phyloP scores from a whole-genome alignment of 139 green algal genomes.

The Micromonas pusilla region DNA sequence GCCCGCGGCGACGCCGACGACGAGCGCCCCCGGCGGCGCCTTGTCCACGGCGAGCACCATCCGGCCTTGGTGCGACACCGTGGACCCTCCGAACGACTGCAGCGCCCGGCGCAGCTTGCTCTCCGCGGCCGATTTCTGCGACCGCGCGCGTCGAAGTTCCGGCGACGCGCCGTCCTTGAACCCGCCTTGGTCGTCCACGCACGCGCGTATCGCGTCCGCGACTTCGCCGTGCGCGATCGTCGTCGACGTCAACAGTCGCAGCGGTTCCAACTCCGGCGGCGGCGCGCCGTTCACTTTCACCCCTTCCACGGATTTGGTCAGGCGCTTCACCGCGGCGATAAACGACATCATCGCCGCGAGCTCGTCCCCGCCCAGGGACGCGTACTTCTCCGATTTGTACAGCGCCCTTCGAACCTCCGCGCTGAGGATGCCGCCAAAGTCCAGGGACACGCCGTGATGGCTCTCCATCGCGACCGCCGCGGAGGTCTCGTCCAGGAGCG shows the following conservation, averaged over 20 bases:
- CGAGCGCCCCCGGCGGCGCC: no score
- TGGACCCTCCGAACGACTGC: background rate
- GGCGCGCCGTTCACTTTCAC: background rate
- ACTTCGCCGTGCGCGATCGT: background rate
- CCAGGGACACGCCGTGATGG: constrained; percentile 3
- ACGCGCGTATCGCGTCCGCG: background rate
- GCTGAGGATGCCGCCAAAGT: constrained; percentile 24
- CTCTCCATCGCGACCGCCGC: constrained; percentile 15
- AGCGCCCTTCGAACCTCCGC: background rate
- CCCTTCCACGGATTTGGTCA: constrained; percentile 5
- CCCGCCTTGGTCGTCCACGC: background rate
- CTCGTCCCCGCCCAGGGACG: constrained; percentile 20
- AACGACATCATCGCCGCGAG: constrained; percentile 7
- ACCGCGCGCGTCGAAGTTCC: constrained; percentile 2
- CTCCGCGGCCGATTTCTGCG: background rate
- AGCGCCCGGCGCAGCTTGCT: constrained; percentile 4
- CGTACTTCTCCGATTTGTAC: background rate
- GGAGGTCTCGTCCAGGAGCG: constrained; percentile 6
- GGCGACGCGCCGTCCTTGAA: constrained; percentile 14
- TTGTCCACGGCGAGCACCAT: constrained; percentile 10
- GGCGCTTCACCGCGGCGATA: constrained; percentile 5
- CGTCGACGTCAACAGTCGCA: background rate
- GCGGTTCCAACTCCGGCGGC: background rate
- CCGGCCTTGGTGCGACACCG: background rate
- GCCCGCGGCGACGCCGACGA: background rate